Evolutionary conservation across 306 rosid genomes (phyloP), one percentile per base, ranked within the genome.

Genomic region (Quercus suber): DNA sequence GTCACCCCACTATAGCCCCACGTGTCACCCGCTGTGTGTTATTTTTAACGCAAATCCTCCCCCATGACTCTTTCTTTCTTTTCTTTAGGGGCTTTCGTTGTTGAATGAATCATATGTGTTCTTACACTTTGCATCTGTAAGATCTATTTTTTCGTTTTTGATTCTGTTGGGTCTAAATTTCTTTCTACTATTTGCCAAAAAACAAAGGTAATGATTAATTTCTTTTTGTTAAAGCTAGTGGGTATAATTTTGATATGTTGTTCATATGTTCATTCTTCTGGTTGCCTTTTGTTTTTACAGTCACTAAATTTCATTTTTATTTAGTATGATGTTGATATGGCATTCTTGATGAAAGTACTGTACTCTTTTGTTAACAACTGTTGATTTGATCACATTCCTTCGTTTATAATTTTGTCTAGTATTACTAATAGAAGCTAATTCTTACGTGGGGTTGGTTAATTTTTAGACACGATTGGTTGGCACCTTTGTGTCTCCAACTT

Each of bases 11-110:
- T 59, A 59, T 59, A 59, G 65, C 33, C 13, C 65, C 65, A 59
- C 65, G 65, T 30, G 8, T 3, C 70, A 33, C 69, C 43, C 20
- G 43, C 70, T 30, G 20, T 64, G 13, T 17, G n/a, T 61, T 14
- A 18, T 15, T 60, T 49, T 13, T 49, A 10, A 17, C 70, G 31
- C 70, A 64, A 30, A 64, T 64, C 43, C 74, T 13, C 55, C 2
- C 21, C 19, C 68, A 11, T 21, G 17, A 17, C 30, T 17, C 76
- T 67, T 31, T 52, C 6, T 57, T 59, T 43, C 11, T 58, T 30
- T 53, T 57, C 37, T 9, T 81, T 69, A 72, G 80, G 76, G 59
- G 43, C 70, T 37, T 35, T 45, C 20, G 63, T 17, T n/a, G 20
- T 75, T 80, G 45, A 69, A 57, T 45, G 23, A 20, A 45, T 75